Base-by-base conservation (phyloP, 306 rosid genomes). In the Abrus precatorius region DNA sequence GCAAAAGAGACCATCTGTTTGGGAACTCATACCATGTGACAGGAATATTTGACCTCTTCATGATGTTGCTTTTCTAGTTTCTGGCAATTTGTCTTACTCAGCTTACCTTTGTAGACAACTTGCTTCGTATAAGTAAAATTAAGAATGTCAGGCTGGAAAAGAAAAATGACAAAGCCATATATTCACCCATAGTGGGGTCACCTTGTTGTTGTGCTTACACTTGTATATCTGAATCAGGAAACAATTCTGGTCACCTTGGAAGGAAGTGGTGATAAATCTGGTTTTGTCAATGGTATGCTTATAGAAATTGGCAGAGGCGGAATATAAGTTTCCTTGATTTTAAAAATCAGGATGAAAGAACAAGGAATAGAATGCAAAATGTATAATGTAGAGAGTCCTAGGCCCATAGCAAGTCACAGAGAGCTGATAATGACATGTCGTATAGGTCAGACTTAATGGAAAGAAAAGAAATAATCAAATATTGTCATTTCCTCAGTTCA, bases 191-290 rank as follows among this genome's bases (percentile, higher is more conserved):
- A 29, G 30, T 28, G 44, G 53, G 14, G 13, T 40, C 67, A 29
- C 53, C 14, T 62, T 72, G 64, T 48, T 44, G 48, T 27, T 56
- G 69, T 74, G 74, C 69, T 40, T 61, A 74, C 29, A 9, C 66
- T 70, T 62, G 49, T 59, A 44, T 33, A 76, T 73, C 29, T 9
- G 55, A 69, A n/a, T 50, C 44, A 60, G 11, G 70, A 10, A 60
- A n/a, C 28, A 53, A 45, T 72, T 67, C 40, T 57, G 52, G 60
- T 79, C 54, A 79, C 49, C 87, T 48, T 54, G 68, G 73, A 79
- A 56, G 80, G 29, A 72, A 43, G 34, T 77, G 75, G 40, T 71
- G 73, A 57, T 50, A 47, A 33, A 44, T 62, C 75, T 59, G 40
- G 53, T 45, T 68, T 69, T 10, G 1, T 43, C 79, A 63, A 49